Evolutionary conservation across 2,329 filamentous ascomycete species (phyloP), one percentile per base, ranked within the genome.

Genomic region (Pyrenochaeta sp.): DNA sequence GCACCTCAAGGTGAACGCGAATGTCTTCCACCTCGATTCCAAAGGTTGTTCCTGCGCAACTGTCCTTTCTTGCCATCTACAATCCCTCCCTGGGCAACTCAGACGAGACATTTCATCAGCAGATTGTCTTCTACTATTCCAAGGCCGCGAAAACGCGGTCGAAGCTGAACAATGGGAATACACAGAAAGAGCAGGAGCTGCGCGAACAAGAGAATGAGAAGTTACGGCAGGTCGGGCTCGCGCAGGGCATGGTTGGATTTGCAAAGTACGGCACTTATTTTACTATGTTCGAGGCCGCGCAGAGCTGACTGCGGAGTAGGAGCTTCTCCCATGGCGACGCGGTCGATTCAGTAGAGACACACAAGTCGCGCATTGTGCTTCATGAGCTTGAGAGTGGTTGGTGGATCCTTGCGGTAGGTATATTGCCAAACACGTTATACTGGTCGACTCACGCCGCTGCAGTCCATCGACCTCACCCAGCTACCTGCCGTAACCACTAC

Each of bases 211-310:
- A 88, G 72, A 95, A 98, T 78, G 91, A 96, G 80, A 90, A 90
- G 68, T 82, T 98, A 70, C 87, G 95, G 64, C 93, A 97, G 82
- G 93, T 99, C 74, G 95, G 95, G 37, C 87, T 99, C 62, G 95
- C 95, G 40, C 95, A 99, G 81, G 95, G 93, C 74, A 97, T 98
- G 90, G 90, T 96, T 58, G 91, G 89, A 75, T 99, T 99, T 80
- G 91, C 91, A 25, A 65, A 61, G 86, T 89, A 79, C 36, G 55
- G 50, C 54, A 39, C 49, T 54, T 56, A 57, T 42, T 13, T n/a
- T 39, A 39, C 5, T 39, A 39, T 39, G 36, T 19, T n/a, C 15
- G 5, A 51, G 46, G 22, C 43, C 49, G 43, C 15, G 46, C 25
- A 44, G 40, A 52, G 46, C 66, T 68, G 43, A 68, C 49, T 27